Conservation (phyloP, 306 rosid species). For the Quercus cerris region DNA sequence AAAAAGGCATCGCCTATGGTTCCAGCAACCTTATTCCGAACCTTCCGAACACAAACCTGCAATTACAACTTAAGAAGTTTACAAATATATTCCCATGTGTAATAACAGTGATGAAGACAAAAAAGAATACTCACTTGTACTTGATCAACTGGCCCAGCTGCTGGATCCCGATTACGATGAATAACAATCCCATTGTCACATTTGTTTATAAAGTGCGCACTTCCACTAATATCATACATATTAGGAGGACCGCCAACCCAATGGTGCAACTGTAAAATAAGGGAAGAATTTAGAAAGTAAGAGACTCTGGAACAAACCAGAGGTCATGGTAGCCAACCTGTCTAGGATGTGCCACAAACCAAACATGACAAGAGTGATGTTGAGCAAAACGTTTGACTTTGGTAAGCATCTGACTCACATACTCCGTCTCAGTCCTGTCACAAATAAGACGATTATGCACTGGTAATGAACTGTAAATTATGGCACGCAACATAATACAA, state of each 20-base stretch:
- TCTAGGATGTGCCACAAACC: slow-evolving; percentile 98
- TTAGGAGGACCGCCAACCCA: slow-evolving; percentile 86
- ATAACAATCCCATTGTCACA: slow-evolving; percentile 94
- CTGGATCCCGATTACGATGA: slow-evolving; percentile 93
- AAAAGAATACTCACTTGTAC: slow-evolving; percentile 53
- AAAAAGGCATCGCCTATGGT: slow-evolving; percentile 75
- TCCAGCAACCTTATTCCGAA: slow-evolving; percentile 91
- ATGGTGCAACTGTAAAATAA: slow-evolving; percentile 61
- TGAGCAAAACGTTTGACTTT: slow-evolving; percentile 91
- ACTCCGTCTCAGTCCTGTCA: slow-evolving; percentile 93
- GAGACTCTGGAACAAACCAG: background rate
- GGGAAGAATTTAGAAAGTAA: slow-evolving; percentile 19
- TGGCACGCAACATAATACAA: background rate
- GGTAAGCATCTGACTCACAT: slow-evolving; percentile 97
- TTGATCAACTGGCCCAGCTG: slow-evolving; percentile 75
- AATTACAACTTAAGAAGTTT: slow-evolving; percentile 16
- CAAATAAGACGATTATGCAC: background rate
- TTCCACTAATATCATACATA: slow-evolving; percentile 96
- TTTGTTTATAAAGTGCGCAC: slow-evolving; percentile 94
- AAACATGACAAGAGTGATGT: slow-evolving; percentile 93
- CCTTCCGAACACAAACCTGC: slow-evolving; percentile 87
- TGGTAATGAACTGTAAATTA: background rate
- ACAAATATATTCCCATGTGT: background rate
- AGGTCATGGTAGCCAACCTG: slow-evolving; percentile 55
- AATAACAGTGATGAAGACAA: background rate